Evolutionary conservation across 2,329 filamentous ascomycete species (phyloP), one percentile per base, ranked within the genome.

Genomic region (Claviceps purpurea): DNA sequence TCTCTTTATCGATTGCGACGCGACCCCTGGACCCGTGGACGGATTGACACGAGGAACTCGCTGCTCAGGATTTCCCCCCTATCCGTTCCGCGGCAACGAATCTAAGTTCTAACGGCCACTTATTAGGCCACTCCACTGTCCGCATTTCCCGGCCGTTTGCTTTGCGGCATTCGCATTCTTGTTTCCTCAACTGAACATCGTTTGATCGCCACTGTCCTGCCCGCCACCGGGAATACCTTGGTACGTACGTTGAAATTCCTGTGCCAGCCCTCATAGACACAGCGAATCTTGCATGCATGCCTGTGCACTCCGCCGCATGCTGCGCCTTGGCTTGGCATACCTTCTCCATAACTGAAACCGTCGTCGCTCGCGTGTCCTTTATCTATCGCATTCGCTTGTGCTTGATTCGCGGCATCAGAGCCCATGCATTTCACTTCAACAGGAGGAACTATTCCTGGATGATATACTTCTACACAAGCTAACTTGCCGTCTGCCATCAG

Each of bases 131-230:
- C 14, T 48, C 18, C 37, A 48, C 37, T 13, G 20, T 14, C 50
- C 26, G n/a, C 26, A n/a, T 34, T n/a, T 38, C 20, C 5, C 24
- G 47, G 11, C 16, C 11, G n/a, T 49, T 39, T 44, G 40, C 47
- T 52, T 47, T 53, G 34, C 48, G 44, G 49, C 52, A 48, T 22
- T 18, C 39, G 40, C 44, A 44, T 54, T 48, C 34, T 43, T 44
- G 20, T 24, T 34, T 38, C 18, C 20, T 18, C 26, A 11, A 39
- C 38, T 34, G 46, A 42, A 52, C 50, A 30, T 41, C n/a, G 20
- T 47, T 30, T 42, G 24, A 38, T 46, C 13, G 20, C 14, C 50
- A n/a, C 5, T 39, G 24, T 38, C 38, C 38, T 20, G 42, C 13
- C 38, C 14, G 7, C 16, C 14, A 30, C 26, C 43, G 39, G 37